Evolutionary conservation across 345 rosid species (phyloP), one percentile per base, ranked within the genome.

Genomic region (Eucalyptus victrix): DNA sequence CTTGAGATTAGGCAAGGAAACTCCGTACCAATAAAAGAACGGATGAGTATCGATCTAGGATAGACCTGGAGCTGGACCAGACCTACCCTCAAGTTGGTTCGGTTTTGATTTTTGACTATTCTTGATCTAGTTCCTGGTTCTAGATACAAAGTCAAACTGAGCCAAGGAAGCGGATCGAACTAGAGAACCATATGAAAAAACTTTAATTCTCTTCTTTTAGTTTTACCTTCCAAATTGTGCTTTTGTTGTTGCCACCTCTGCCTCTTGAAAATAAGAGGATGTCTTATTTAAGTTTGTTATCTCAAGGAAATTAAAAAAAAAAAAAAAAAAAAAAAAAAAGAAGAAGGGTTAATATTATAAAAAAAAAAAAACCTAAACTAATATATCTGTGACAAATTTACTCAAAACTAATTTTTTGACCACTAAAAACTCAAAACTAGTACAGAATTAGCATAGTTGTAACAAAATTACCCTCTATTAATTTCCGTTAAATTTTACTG

Each of bases 401-500:
- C 9, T 19, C 0, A 6, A 51, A 51, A 51, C 1, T 51, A 17
- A 51, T 6, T 51, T 51, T 51, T 51, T 51, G 21, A 51, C 2
- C 8, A 17, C 2, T 0, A 51, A 51, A 6, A 51, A 17, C 1
- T 8, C 8, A 3, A 51, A 16, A 15, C 1, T 5, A 0, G 0
- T 50, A 16, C 8, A 2, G 6, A 50, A 50, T 18, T 50, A 50
- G 19, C 53, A 50, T 50, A 50, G 19, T 50, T 50, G 19, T 50
- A 16, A 16, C 3, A 16, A 50, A 50, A 16, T 50, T 50, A 50
- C 21, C 2, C 1, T 51, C 0, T 51, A 51, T 17, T 51, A 51
- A 0, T 51, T 51, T 51, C 4, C 1, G 1, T 51, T 51, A 6
- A 17, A 51, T 51, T 51, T 17, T 17, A 50, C 0, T 51, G 0